Evolutionary conservation across 2,329 filamentous ascomycete species (phyloP).

Genomic region (Pestalotiopsis sp.): DNA sequence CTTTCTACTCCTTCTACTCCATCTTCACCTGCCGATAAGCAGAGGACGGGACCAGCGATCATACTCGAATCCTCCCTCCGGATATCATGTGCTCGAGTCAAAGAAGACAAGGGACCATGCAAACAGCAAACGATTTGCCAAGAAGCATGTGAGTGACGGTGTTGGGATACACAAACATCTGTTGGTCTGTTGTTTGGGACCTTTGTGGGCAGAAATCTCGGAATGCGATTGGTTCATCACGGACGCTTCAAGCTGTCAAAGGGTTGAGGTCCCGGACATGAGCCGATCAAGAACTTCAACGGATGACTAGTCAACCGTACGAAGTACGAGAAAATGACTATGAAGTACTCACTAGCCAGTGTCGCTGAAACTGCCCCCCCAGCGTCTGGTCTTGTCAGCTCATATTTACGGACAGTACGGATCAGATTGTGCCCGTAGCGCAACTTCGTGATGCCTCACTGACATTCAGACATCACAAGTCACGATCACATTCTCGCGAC

Average conservation of each 20-base stretch:
- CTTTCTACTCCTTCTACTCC: not conserved
- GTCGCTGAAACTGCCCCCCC: not conserved
- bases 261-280: not conserved
- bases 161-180: not conserved
- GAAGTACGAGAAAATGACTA: too few species aligned
- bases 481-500: not conserved
- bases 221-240: conserved; percentile 6
- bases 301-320: not conserved
- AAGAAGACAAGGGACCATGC: not conserved
- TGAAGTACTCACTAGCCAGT: not conserved
- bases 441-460: not conserved
- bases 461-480: not conserved
- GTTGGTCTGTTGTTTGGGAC: not conserved
- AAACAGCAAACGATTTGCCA: not conserved
- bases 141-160: conserved; percentile 4
- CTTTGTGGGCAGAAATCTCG: not conserved
- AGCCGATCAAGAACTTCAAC: not conserved
- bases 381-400: not conserved
- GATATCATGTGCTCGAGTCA: not conserved
- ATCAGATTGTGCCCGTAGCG: not conserved
- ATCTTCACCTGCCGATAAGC: not conserved
- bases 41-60: not conserved
- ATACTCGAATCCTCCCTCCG: not conserved
- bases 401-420: not conserved
- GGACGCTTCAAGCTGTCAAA: conserved; percentile 4